phyloP scores from a whole-genome alignment of 1,284 basidiomycete genomes.

The Omphalotus olearius region DNA sequence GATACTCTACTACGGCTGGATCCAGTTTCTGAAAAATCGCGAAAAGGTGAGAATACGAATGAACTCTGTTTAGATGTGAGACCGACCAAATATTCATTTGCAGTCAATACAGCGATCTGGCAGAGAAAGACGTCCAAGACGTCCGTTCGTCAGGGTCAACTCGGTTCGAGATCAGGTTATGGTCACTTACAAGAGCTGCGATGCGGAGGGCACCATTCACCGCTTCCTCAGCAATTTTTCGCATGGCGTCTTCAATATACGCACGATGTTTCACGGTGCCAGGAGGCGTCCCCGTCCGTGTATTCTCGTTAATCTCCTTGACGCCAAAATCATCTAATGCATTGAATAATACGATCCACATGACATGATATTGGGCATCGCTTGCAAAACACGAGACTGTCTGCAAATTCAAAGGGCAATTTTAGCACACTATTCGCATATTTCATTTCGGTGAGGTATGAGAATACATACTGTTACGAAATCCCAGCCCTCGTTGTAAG shows the following conservation, averaged over 20 bases:
- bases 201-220: constrained; percentile 83
- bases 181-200: constrained; percentile 65
- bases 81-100: constrained; percentile 78
- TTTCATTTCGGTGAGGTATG: not conserved
- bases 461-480: constrained; percentile 70
- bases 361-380: constrained; percentile 86
- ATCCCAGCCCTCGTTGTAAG: constrained; percentile 84
- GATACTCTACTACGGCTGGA: constrained; percentile 81
- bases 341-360: constrained; percentile 80
- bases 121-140: not conserved
- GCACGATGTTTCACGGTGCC: constrained; percentile 30
- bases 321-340: constrained; percentile 84
- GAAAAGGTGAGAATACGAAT: constrained; percentile 8
- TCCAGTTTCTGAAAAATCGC: constrained; percentile 54
- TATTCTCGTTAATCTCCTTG: constrained; percentile 56
- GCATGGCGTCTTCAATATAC: constrained; percentile 62
- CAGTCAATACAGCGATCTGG: constrained; percentile 27
- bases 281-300: constrained; percentile 33
- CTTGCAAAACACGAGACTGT: constrained; percentile 61
- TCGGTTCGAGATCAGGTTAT: constrained; percentile 2
- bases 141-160: not conserved
- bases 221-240: constrained; percentile 75
- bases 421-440: not conserved
- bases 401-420: constrained; percentile 21
- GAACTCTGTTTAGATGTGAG: constrained; percentile 10